Percentiles rank a stretch among this genome's conserved stretches.
phyloP scores from a whole-genome alignment of 305 asterid species.

The Fraxinus baroniana region DNA sequence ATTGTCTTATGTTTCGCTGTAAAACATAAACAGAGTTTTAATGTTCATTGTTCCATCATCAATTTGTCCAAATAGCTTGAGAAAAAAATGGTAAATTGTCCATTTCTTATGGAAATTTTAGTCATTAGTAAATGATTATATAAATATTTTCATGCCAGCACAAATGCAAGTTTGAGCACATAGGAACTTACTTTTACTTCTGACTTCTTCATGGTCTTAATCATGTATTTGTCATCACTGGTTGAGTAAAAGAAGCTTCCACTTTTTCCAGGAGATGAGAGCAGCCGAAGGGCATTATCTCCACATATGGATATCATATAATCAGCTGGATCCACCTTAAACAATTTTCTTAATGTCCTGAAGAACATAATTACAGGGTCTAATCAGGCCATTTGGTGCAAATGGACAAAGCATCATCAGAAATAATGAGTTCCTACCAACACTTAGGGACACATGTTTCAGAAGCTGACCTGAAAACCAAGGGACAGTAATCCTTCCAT shows the following conservation, averaged over 20 bases:
- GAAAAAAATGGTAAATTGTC: neutral
- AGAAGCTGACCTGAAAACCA: conserved; percentile 80
- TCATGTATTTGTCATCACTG: conserved; percentile 88
- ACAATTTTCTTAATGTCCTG: conserved; percentile 82
- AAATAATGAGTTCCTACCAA: neutral
- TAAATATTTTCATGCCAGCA: neutral
- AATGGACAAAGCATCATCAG: neutral
- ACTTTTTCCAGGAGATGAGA: conserved; percentile 91
- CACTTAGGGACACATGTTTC: neutral
- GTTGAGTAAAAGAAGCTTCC: conserved; percentile 95
- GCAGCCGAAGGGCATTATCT: conserved; percentile 86
- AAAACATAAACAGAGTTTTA: neutral
- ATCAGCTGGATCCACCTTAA: conserved; percentile 93
- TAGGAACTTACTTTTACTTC: conserved; percentile 83
- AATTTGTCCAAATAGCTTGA: neutral
- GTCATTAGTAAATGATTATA: neutral
- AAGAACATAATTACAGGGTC: neutral
- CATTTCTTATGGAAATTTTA: neutral
- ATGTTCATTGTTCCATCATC: neutral
- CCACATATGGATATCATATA: conserved; percentile 97
- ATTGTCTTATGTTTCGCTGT: neutral
- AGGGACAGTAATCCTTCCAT: conserved; percentile 93
- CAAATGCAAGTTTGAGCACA: neutral
- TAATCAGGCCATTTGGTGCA: conserved; percentile 6
- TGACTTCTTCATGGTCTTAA: conserved; percentile 86